Percentiles rank a stretch among this genome's conserved stretches.
phyloP scores from a whole-genome alignment of 495 filamentous ascomycete species.

The Podospora sp. region DNA sequence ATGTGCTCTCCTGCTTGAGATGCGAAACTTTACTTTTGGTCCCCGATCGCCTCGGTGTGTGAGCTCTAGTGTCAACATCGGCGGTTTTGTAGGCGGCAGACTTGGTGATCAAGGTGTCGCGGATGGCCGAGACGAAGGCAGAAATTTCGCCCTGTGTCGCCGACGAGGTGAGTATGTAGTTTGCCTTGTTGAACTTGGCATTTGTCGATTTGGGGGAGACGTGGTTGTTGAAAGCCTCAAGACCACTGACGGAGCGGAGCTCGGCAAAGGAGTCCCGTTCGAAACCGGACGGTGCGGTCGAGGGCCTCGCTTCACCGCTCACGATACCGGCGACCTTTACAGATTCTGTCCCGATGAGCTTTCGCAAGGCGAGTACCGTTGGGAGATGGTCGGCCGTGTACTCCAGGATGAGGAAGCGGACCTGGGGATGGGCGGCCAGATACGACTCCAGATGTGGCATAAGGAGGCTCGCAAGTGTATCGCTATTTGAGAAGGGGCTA shows the following conservation, averaged over 20 bases:
- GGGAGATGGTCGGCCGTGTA: constrained; percentile 50
- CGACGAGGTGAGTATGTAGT: constrained; percentile 45
- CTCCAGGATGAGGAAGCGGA: constrained; percentile 50
- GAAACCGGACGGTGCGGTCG: constrained; percentile 4
- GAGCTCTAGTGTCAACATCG: constrained; percentile 40
- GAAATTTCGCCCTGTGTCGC: constrained; percentile 46
- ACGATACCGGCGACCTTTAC: constrained; percentile 50
- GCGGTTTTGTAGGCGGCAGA: constrained; percentile 21
- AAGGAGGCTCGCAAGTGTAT: constrained; percentile 47
- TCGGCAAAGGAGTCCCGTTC: neutral
- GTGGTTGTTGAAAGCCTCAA: constrained; percentile 8
- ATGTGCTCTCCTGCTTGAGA: neutral
- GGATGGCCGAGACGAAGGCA: constrained; percentile 42
- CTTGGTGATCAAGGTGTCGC: constrained; percentile 41
- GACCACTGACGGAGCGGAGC: constrained; percentile 19
- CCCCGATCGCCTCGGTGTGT: neutral
- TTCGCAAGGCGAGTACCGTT: constrained; percentile 47
- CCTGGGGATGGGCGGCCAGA: constrained; percentile 39
- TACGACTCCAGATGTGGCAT: constrained; percentile 51
- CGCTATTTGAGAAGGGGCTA: constrained; percentile 49
- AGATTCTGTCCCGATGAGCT: constrained; percentile 45
- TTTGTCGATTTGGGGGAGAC: constrained; percentile 13
- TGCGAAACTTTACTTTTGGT: neutral
- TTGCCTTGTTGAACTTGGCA: constrained; percentile 42
- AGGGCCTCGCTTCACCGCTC: constrained; percentile 30